phyloP scores from a whole-genome alignment of 2,329 filamentous ascomycete genomes.

The Claviceps pusilla region DNA sequence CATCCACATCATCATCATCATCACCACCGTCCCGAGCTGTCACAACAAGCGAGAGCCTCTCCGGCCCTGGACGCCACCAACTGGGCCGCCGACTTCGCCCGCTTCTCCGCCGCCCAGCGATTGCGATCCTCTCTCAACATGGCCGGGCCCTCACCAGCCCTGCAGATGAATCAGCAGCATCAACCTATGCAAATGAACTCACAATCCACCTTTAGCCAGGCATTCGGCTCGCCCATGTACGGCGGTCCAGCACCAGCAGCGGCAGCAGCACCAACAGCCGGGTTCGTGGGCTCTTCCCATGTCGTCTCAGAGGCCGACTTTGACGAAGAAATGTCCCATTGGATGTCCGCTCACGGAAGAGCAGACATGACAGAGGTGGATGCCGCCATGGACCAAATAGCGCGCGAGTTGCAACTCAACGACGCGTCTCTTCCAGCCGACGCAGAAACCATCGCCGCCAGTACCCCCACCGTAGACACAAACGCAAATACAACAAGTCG shows the following conservation, averaged over 20 bases:
- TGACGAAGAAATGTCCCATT: constrained; percentile 25
- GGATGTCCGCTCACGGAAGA: constrained; percentile 23
- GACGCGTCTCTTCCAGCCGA: constrained; percentile 15
- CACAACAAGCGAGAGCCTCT: constrained; percentile 12
- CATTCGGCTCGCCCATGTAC: constrained; percentile 15
- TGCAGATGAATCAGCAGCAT: constrained; percentile 13
- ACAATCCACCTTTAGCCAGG: constrained; percentile 17
- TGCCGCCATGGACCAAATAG: constrained; percentile 28
- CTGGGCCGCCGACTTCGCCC: constrained; percentile 25
- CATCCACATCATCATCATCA: neutral
- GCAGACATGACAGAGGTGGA: constrained; percentile 25
- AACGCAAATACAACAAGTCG: neutral
- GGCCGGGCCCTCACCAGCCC: constrained; percentile 8
- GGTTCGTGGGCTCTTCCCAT: constrained; percentile 11
- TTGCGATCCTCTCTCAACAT: constrained; percentile 9
- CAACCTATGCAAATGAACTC: constrained; percentile 13
- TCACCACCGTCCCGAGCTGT: constrained; percentile 6
- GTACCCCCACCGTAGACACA: neutral
- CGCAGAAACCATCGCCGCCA: constrained; percentile 1
- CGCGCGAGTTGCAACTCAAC: constrained; percentile 24
- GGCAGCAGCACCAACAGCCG: constrained; percentile 5
- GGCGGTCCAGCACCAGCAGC: constrained; percentile 8
- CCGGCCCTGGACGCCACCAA: constrained; percentile 13
- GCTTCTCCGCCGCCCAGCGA: constrained; percentile 16
- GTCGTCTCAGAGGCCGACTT: constrained; percentile 19